Evolutionary conservation across 768 basidiomycete species (phyloP).

Genomic region (Mycena venus): DNA sequence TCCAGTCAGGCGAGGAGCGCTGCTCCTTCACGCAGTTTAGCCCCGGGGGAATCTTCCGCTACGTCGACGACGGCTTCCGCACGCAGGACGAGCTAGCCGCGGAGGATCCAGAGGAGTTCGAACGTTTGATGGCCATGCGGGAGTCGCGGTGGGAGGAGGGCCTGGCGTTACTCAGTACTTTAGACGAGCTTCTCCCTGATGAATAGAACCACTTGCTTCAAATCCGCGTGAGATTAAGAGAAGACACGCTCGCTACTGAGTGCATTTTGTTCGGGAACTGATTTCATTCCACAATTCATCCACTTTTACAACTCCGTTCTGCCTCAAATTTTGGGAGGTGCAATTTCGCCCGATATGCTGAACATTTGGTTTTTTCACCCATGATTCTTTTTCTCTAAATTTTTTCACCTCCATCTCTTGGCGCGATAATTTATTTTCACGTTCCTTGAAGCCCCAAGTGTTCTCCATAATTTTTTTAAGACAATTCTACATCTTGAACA

Average conservation of each 20-base stretch:
- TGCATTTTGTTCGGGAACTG: not conserved
- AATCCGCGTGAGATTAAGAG: not conserved
- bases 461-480: not conserved
- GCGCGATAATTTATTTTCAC: not conserved
- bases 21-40: constrained; percentile 44
- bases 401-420: not conserved
- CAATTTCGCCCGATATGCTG: not conserved
- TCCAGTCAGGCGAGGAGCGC: constrained; percentile 34
- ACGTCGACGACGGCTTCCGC: constrained; percentile 36
- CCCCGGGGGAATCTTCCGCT: constrained; percentile 44
- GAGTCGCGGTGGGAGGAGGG: not conserved
- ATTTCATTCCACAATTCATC: not conserved
- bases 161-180: not conserved
- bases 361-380: not conserved
- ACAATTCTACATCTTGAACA: not conserved
- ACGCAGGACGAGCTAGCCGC: constrained; percentile 14
- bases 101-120: not conserved
- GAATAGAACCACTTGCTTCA: not conserved
- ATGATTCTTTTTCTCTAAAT: no score
- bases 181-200: not conserved
- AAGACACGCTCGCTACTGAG: no score
- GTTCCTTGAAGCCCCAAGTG: not conserved
- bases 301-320: not conserved
- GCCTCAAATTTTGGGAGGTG: not conserved
- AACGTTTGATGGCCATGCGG: not conserved